Base-by-base conservation (phyloP, 2,329 filamentous ascomycete species). In the Myriosclerotinia curreyana region DNA sequence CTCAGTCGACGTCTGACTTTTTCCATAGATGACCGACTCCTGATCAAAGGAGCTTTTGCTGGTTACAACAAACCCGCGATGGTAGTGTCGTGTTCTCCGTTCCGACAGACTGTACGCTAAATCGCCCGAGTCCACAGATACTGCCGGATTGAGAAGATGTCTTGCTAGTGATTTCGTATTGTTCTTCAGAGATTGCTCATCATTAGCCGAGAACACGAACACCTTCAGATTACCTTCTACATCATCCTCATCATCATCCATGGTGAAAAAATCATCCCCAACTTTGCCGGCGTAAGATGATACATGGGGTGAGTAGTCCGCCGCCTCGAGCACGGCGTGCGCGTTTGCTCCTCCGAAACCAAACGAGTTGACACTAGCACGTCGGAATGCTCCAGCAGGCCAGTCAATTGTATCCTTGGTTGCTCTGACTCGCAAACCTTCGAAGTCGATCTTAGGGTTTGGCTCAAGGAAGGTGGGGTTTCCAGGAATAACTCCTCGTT, bases 401-500 rank as follows among this genome's bases (percentile, higher is more conserved):
- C 68, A 69, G 17, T 55, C 46, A 31, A 62, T 50, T 15, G 62
- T n/a, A 15, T 28, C 22, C 20, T 65, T 14, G 52, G 20, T 34
- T 14, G 48, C 40, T 20, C 25, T 66, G 42, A 76, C 74, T 64
- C 72, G 71, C 1, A 77, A 50, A 1, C 72, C 75, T 73, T 73
- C 76, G 17, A 74, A 71, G 2, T 65, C 56, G 42, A 65, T 59
- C 36, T 34, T 59, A 6, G 59, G 59, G 52, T 79, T 80, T 2
- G 73, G 69, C 15, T 68, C 74, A 28, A 74, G 69, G 52, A 79
- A 79, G 42, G 77, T 76, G 36, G 70, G 71, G 64, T 78, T 79
- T 7, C 78, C 76, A 17, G 76, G 74, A 25, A 79, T 76, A 9
- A 77, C 71, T 0, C 75, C 75, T 40, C 76, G 74, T 66, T 80